Base-by-base conservation (phyloP, 1,284 basidiomycete genomes). In the Apiotrichum sp. region DNA sequence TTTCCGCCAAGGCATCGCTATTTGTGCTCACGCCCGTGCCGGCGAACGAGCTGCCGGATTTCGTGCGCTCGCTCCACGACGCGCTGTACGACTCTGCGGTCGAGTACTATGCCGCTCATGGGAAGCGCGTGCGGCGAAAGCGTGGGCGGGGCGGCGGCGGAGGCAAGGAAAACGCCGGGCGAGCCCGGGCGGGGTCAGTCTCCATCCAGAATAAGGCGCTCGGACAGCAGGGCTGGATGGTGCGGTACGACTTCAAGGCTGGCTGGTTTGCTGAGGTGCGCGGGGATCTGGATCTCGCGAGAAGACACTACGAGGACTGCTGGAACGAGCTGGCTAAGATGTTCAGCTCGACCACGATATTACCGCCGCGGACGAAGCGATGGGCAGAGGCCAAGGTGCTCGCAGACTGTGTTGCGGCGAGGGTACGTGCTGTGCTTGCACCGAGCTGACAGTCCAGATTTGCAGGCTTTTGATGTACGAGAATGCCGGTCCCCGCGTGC, bases 331-430 rank as follows among this genome's bases (percentile, higher is more conserved):
- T 96, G 11, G 79, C 86, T 36, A 83, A 86, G 47, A 91, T 95
- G 86, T 93, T 96, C 68, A 84, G 86, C 1, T 89, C 89, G 3
- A 88, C 88, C 3, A 84, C 84, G 0, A 86, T 89, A 53, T 74
- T 96, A 4, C 89, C 89, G 0, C 93, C 95, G 4, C 82, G 93
- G 3, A 97, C 93, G 0, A 98, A 98, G 72, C 82, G 95, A 34
- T 98, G 95, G 93, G 93, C 95, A 3, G 95, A 98, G 75, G 95
- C 93, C 1, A 97, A 96, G 70, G 95, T 98, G 2, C 80, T 98
- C 2, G 89, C 89, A 0, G 95, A 98, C 69, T 89, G 88, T 64
- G 86, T 95, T 56, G 88, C 86, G 57, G 79, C 93, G 67, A 91
- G 93, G 79, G 90, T 88, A 58, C 46, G 78, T 56, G 4, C 5